Conservation (phyloP, 441 rosid species). For the Corymbia citriodora region DNA sequence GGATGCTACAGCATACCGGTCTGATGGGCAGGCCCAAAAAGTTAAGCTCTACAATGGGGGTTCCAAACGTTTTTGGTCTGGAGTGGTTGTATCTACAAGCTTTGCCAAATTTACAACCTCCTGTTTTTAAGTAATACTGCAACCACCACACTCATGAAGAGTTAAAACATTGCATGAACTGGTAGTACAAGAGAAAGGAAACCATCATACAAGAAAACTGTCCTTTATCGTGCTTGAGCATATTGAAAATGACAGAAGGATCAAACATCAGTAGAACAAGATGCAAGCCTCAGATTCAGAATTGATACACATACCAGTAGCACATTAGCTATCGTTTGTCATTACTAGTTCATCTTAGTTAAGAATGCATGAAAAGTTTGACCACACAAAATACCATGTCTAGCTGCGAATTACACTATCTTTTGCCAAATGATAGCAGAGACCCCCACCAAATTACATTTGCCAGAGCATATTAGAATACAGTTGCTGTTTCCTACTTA, state of each 20-base stretch:
- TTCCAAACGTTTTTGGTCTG: slow-evolving; percentile 21
- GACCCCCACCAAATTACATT: neutral
- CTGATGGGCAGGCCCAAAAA: slow-evolving; percentile 91
- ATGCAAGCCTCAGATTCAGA: neutral
- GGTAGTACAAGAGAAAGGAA: neutral
- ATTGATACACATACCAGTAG: neutral
- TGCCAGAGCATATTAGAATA: neutral
- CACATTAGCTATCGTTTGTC: neutral
- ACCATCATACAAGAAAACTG: neutral
- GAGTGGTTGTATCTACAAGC: slow-evolving; percentile 85
- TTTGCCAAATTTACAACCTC: slow-evolving; percentile 93
- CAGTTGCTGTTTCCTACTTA: neutral
- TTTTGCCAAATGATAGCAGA: neutral
- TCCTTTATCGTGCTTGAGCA: neutral
- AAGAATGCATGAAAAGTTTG: neutral
- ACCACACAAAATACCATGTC: neutral
- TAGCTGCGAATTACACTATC: neutral
- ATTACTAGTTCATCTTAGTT: neutral
- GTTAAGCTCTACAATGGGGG: slow-evolving; percentile 56
- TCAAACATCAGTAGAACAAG: neutral
- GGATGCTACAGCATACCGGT: slow-evolving; percentile 34
- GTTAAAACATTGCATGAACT: neutral
- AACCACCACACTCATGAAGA: slow-evolving; percentile 14
- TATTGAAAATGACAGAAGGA: neutral
- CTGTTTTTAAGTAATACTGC: slow-evolving; percentile 88